Evolutionary conservation across 345 rosid genomes (phyloP).

Genomic region (Anastatica hierochuntica): DNA sequence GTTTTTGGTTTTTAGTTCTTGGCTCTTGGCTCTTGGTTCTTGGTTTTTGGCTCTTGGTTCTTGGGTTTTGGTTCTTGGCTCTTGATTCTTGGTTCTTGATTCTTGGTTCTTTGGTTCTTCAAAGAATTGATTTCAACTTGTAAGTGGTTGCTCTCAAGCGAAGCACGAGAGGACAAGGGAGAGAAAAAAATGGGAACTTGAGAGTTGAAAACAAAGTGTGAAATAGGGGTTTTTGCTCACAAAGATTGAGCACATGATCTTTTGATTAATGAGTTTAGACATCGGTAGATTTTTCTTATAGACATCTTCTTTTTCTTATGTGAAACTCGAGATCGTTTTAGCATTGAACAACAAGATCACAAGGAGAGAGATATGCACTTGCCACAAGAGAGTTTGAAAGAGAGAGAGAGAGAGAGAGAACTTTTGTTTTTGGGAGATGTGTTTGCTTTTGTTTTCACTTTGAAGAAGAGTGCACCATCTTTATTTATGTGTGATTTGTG

Average conservation of each 20-base stretch:
- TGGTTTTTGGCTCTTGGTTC: slow-evolving; percentile 15
- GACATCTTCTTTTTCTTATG: slow-evolving; percentile 18
- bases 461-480: slow-evolving; percentile 11
- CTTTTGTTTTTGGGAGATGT: background rate
- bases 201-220: slow-evolving; percentile 15
- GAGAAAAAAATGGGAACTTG: background rate
- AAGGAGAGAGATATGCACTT: background rate
- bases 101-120: slow-evolving; percentile 5
- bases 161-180: slow-evolving; percentile 1
- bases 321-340: background rate
- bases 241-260: slow-evolving; percentile 29
- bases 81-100: slow-evolving; percentile 2
- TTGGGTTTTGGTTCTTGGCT: slow-evolving; percentile 7
- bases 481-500: slow-evolving; percentile 17
- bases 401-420: background rate
- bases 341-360: background rate
- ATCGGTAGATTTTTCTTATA: slow-evolving; percentile 18
- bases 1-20: too few species aligned
- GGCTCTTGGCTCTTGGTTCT: slow-evolving; percentile 1
- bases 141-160: background rate
- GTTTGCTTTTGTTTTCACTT: slow-evolving; percentile 7
- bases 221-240: slow-evolving; percentile 4
- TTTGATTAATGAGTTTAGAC: slow-evolving; percentile 23
- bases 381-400: background rate
- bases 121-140: background rate